These are phyloP conservation scores for Hymenoscyphus scutula DNA, from an alignment of 2,329 filamentous ascomycete species.

Conservation along the genomic window DNA sequence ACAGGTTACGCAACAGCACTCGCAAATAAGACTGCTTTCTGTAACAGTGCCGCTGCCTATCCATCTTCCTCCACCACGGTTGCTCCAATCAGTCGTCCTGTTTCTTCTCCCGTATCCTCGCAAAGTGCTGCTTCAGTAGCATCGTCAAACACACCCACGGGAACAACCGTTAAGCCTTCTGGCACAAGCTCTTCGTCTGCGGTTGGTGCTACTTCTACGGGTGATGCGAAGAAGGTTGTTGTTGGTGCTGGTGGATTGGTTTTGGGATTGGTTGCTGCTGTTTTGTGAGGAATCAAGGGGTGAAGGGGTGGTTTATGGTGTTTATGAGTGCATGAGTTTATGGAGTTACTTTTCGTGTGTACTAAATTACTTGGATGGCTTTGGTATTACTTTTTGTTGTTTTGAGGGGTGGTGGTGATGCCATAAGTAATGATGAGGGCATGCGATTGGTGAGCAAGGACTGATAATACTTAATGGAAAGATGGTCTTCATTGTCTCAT, in stretches of 20 bases:
- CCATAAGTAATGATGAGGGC: neutral
- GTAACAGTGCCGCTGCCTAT: slow-evolving; percentile 28
- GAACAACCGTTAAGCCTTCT: slow-evolving; percentile 10
- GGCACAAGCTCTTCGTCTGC: slow-evolving; percentile 8
- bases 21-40: slow-evolving; percentile 28
- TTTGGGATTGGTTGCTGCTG: slow-evolving; percentile 25
- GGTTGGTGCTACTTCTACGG: slow-evolving; percentile 4
- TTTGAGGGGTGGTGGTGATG: neutral
- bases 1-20: slow-evolving; percentile 28
- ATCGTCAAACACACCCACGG: neutral
- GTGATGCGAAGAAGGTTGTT: slow-evolving; percentile 17
- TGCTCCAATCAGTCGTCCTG: slow-evolving; percentile 20
- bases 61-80: slow-evolving; percentile 17
- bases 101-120: slow-evolving; percentile 15
- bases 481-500: neutral
- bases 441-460: neutral
- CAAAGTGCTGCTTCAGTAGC: neutral
- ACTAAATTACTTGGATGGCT: neutral
- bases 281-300: slow-evolving; percentile 19
- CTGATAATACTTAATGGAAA: neutral
- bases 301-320: neutral
- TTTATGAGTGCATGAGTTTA: neutral
- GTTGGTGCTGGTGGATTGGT: slow-evolving; percentile 24
- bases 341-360: neutral
- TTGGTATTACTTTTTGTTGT: neutral